These are phyloP conservation scores for Pyrenophora graminea DNA, from an alignment of 2,329 filamentous ascomycete genomes.

Conservation along the genomic window DNA sequence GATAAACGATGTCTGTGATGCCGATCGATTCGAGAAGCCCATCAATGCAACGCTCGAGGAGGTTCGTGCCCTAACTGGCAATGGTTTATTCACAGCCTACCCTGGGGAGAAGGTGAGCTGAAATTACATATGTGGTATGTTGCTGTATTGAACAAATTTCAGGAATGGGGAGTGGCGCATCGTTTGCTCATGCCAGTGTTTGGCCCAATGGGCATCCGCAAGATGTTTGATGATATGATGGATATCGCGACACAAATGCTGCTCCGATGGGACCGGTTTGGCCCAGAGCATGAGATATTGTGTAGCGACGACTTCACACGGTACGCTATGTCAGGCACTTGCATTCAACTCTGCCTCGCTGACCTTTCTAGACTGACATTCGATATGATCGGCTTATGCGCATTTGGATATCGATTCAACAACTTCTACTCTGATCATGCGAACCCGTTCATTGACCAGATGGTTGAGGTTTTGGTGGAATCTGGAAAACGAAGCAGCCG, in stretches of 20 bases:
- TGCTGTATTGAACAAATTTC: neutral
- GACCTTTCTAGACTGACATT: conserved; percentile 3
- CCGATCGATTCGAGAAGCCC: conserved; percentile 7
- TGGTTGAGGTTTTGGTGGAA: conserved; percentile 11
- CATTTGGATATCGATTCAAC: conserved; percentile 14
- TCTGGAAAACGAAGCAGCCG: conserved; percentile 7
- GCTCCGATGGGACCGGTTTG: conserved; percentile 11
- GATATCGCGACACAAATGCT: conserved; percentile 10
- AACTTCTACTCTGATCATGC: conserved; percentile 10
- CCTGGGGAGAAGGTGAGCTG: conserved; percentile 5
- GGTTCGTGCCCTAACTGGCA: conserved; percentile 7
- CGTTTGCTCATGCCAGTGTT: conserved; percentile 10
- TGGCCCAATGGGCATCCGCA: conserved; percentile 11
- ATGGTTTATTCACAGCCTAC: conserved; percentile 11
- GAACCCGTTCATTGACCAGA: conserved; percentile 9
- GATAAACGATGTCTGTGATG: conserved; percentile 10
- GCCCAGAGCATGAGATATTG: conserved; percentile 8
- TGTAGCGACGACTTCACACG: conserved; percentile 11
- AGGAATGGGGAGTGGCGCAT: conserved; percentile 10
- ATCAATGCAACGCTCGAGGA: conserved; percentile 11
- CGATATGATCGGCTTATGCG: conserved; percentile 11
- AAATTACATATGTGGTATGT: neutral
- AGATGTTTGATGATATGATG: conserved; percentile 13
- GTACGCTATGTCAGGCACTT: neutral
- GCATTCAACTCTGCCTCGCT: neutral